Base-by-base conservation (phyloP, 257 asterid genomes). In the Nicotiana benthamiana region DNA sequence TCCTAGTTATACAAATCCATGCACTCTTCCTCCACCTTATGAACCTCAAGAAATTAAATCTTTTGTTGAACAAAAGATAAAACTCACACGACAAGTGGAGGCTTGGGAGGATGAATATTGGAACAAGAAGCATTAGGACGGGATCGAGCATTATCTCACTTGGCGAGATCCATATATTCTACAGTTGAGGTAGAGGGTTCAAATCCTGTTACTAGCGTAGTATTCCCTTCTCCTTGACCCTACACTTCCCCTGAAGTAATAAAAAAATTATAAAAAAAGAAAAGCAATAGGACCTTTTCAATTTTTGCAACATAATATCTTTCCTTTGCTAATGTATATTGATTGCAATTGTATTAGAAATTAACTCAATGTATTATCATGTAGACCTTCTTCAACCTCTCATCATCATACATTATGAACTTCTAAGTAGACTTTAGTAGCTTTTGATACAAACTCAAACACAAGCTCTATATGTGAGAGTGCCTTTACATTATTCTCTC, bases 21-120 rank as follows among this genome's bases (percentile, higher is more conserved):
- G 99, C 87, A 61, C 81, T 1, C 76, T 95, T 89, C 96, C 97
- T 61, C 95, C 94, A 27, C 94, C 96, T 6, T 91, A 90, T 52
- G 85, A 88, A 61, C 86, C 90, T 80, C 84, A 81, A 62, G 83
- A 84, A 13, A 68, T 93, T 52, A 82, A 82, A 83, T 85, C 86
- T 48, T 88, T 93, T 67, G 32, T 86, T 26, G 93, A 87, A 9
- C 82, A 59, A 18, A 91, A 86, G 17, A 79, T 46, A 64, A 89
- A 80, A 81, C 86, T 88, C 43, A 86, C 83, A 52, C 78, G 83
- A 32, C 84, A 93, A 85, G 97, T 93, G n/a, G 98, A 91, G 85
- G 83, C 83, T 5, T 91, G 91, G 97, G 97, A 90, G 86, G 86
- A 85, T 80, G 85, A 87, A 32, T 93, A 90, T 52, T 95, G 94